Percentiles rank a stretch among this genome's conserved stretches.
Conservation (phyloP, 73 alveolate species). For the Breviolum minutum region DNA sequence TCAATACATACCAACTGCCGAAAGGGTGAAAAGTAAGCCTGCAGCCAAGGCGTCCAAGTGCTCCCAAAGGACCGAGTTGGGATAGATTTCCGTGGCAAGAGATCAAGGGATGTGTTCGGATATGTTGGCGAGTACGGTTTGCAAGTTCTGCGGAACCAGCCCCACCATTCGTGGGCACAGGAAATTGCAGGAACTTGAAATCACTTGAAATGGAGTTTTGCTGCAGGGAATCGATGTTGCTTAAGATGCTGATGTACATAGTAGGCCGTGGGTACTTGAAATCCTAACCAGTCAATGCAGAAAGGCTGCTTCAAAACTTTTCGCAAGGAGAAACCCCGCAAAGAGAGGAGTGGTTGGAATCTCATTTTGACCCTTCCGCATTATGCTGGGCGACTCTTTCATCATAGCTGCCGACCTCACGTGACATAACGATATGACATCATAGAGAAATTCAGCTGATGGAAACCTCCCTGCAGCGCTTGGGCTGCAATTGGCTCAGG, state of each 20-base stretch:
- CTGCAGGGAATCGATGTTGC: too few relatives aligned
- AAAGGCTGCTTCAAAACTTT: not conserved
- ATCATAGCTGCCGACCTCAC: not conserved
- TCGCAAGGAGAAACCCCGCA: not conserved
- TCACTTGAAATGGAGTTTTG: too few relatives aligned
- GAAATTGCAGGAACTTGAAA: too few relatives aligned
- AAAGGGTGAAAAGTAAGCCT: not conserved
- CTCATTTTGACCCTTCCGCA: not conserved
- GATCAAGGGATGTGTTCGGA: not conserved
- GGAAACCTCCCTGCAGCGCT: not conserved
- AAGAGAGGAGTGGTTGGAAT: not conserved
- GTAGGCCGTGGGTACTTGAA: too few relatives aligned
- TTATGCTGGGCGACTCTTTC: not conserved
- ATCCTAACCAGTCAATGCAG: not conserved
- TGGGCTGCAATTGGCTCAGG: not conserved
- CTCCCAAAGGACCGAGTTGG: not conserved
- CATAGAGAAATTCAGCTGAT: not conserved
- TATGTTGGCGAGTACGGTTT: not conserved
- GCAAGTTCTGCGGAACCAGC: constrained; percentile 1
- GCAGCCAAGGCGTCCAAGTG: constrained; percentile 24
- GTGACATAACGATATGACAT: not conserved
- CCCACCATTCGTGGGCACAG: too few relatives aligned
- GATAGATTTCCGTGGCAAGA: not conserved
- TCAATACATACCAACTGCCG: too few relatives aligned
- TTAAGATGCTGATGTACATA: too few relatives aligned